Conservation (phyloP, 2,329 filamentous ascomycete species). For the Raffaelea ambrosiae region DNA sequence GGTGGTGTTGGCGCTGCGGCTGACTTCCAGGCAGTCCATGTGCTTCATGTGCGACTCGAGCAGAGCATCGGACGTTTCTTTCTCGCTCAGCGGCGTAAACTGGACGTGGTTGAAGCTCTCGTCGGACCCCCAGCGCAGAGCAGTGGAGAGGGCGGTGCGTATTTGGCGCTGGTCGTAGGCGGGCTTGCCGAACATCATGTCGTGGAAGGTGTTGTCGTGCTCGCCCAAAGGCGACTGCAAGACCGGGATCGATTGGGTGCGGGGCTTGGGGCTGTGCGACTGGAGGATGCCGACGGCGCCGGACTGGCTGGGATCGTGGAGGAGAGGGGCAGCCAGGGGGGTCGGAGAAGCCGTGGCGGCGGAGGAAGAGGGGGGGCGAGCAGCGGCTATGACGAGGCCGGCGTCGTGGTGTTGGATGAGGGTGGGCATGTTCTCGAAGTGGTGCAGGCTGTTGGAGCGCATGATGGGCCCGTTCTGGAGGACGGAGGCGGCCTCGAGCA, state of each 20-base stretch:
- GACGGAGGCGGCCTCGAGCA: conserved; percentile 48
- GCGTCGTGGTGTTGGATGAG: background rate
- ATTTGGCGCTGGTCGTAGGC: conserved; percentile 10
- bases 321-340: too few species aligned
- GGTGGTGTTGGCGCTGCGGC: conserved; percentile 50
- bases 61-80: conserved; percentile 50
- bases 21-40: conserved; percentile 48
- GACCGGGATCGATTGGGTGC: background rate
- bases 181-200: conserved; percentile 30
- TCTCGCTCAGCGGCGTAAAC: conserved; percentile 47
- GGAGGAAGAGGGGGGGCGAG: background rate
- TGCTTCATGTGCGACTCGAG: conserved; percentile 46
- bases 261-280: too few species aligned
- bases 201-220: conserved; percentile 28
- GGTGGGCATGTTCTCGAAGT: too few species aligned
- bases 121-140: conserved; percentile 51
- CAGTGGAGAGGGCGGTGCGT: background rate
- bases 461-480: conserved; percentile 33
- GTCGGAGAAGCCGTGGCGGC: background rate
- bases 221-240: conserved; percentile 14
- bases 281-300: too few species aligned
- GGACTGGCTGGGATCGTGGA: too few species aligned
- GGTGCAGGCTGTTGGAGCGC: background rate
- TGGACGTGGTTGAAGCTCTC: conserved; percentile 45
- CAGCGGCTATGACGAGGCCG: background rate